phyloP scores from a whole-genome alignment of 192 early-diverging fungal species.

The Coemansia sp. region DNA sequence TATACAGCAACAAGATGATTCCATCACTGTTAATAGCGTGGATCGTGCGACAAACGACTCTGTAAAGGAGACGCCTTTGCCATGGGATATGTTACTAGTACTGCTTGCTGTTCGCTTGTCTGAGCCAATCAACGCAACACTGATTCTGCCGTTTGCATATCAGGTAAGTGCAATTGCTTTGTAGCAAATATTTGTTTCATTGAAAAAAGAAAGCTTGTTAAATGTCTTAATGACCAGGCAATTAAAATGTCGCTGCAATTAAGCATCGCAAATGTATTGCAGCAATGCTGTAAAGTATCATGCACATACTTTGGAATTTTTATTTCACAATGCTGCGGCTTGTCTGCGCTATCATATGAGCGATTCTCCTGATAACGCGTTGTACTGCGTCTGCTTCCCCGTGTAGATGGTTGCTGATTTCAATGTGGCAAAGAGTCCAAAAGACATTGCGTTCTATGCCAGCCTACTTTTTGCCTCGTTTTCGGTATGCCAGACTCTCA shows the following conservation, averaged over 20 bases:
- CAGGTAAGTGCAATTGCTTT: slow-evolving; percentile 40
- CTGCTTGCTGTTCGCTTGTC: slow-evolving; percentile 46
- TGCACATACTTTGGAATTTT: not conserved
- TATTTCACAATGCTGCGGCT: not conserved
- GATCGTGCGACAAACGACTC: not conserved
- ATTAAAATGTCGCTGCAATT: not conserved
- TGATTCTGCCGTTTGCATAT: slow-evolving; percentile 85
- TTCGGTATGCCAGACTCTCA: slow-evolving; percentile 54
- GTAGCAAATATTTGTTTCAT: not conserved
- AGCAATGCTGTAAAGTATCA: not conserved
- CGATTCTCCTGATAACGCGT: not conserved
- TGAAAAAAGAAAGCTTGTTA: not conserved
- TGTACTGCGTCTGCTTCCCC: slow-evolving; percentile 8
- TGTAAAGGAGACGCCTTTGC: slow-evolving; percentile 47
- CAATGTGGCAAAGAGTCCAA: slow-evolving; percentile 64
- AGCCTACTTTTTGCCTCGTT: slow-evolving; percentile 56
- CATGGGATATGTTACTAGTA: slow-evolving; percentile 32
- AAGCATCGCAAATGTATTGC: not conserved
- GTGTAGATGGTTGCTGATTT: slow-evolving; percentile 69
- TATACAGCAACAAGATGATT: not conserved
- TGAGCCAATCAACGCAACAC: slow-evolving; percentile 76
- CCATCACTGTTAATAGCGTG: not conserved
- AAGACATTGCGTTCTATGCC: slow-evolving; percentile 78
- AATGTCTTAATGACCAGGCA: not conserved
- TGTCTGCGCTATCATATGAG: not conserved